Base-by-base conservation (phyloP, 2,329 filamentous ascomycete genomes). In the Ophiostoma sp. region DNA sequence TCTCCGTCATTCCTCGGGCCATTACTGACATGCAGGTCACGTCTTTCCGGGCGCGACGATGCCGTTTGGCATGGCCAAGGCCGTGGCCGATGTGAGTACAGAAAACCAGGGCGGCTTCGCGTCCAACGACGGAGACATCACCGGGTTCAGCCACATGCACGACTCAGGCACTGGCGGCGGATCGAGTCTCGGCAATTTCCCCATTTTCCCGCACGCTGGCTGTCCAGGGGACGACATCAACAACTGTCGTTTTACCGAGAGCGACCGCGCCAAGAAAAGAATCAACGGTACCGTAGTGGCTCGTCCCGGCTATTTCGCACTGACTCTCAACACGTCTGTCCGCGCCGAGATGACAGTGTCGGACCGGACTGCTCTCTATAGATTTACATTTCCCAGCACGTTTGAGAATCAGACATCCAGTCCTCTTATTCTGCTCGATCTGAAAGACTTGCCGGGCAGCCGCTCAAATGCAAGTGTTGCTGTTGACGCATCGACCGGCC, bases 301-400 rank as follows among this genome's bases (percentile, higher is more conserved):
- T 0, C 75, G 76, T 10, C 85, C 86, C 0, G 86, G 86, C 2
- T 86, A 87, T 72, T 90, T 90, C 75, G 79, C 81, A 15, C 80
- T 90, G n/a, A 81, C 81, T 1, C 76, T 90, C 57, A 80, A 76
- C 8, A 85, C 83, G 8, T 82, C 83, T 0, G 80, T 90, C 48
- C 80, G 80, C 36, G 83, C 85, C 0, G 84, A 88, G 71, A 88
- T 88, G 83, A 87, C 87, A 0, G 83, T 84, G 3, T 83, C 86
- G 1, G 86, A 88, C 62, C 86, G 84, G 70, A 86, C 87, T 1
- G 86, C 87, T 2, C 75, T 90, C n/a, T 89, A 88, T 75, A 81
- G 82, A 3, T 87, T 90, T 73, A 83, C 81, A 0, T 89, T 89
- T 72, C 83, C 86, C 17, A 39, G 35, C 62, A 62, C 23, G 10